A percentile compares a stretch with the other conserved stretches of the same genome.
Conservation (phyloP, 208 protist genomes). For the Acanthamoeba castellanii region DNA sequence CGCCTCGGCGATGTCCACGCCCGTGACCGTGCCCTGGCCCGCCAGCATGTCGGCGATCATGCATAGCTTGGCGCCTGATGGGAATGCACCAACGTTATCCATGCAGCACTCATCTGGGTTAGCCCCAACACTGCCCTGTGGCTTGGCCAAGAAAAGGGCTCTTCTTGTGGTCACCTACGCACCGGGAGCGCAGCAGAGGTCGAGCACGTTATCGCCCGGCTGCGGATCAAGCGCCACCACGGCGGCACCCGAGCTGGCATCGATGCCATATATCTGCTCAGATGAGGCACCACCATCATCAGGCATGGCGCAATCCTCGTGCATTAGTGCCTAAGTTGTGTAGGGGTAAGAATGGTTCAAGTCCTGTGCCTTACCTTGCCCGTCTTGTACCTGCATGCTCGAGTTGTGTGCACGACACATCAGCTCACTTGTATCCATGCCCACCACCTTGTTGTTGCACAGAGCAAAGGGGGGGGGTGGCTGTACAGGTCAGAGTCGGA, state of each 20-base stretch:
- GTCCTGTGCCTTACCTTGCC: neutral
- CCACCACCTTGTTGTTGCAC: no score
- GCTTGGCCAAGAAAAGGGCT: neutral
- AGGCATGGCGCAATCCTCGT: no score
- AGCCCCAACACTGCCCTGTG: neutral
- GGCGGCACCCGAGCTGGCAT: constrained; percentile 80
- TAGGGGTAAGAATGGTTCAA: neutral
- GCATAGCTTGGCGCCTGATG: constrained; percentile 75
- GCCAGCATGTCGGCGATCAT: constrained; percentile 78
- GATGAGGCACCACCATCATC: neutral
- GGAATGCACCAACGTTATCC: no score
- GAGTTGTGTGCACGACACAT: neutral
- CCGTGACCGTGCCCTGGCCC: constrained; percentile 79
- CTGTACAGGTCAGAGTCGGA: neutral
- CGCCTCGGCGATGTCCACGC: constrained; percentile 75
- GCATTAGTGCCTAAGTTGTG: neutral
- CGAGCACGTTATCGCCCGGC: constrained; percentile 82
- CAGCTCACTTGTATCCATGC: neutral
- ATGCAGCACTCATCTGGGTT: neutral
- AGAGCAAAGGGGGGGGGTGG: neutral
- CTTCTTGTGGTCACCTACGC: neutral
- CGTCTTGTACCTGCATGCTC: constrained; percentile 10
- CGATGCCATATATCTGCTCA: constrained; percentile 84
- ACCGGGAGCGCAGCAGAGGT: constrained; percentile 86
- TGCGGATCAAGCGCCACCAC: constrained; percentile 77